Conservation (phyloP, 306 rosid species). For the Glycine latifolia region DNA sequence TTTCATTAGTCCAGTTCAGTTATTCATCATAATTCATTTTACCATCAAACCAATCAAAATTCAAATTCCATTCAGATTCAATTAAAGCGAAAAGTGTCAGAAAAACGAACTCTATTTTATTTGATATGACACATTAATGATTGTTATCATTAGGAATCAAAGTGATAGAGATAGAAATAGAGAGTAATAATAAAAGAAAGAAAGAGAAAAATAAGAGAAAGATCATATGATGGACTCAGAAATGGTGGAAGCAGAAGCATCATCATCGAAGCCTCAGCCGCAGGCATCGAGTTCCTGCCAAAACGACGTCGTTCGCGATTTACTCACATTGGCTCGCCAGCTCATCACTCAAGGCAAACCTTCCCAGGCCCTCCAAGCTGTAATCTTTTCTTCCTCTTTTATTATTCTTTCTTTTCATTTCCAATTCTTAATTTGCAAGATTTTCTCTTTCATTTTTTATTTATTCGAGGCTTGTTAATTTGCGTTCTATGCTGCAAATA, state of each 20-base stretch:
- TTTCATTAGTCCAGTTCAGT: background rate
- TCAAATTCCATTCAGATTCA: background rate
- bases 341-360: slow-evolving; percentile 86
- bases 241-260: slow-evolving; percentile 47
- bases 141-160: background rate
- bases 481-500: background rate
- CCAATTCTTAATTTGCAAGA: background rate
- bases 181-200: background rate
- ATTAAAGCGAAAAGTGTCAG: background rate
- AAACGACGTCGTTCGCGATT: slow-evolving; percentile 55
- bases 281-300: slow-evolving; percentile 40
- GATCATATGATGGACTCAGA: slow-evolving; percentile 46
- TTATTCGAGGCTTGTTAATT: background rate
- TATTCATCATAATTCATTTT: background rate
- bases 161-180: background rate
- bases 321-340: slow-evolving; percentile 88
- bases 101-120: background rate
- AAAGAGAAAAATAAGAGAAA: background rate
- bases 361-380: slow-evolving; percentile 95
- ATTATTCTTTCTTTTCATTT: too few relatives aligned
- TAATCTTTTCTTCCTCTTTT: slow-evolving; percentile 17
- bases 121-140: background rate
- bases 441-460: background rate
- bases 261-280: slow-evolving; percentile 1
- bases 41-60: background rate